A percentile compares a stretch with the other conserved stretches of the same genome.
Conservation (phyloP, 306 rosid genomes). For the Abrus pulchellus region DNA sequence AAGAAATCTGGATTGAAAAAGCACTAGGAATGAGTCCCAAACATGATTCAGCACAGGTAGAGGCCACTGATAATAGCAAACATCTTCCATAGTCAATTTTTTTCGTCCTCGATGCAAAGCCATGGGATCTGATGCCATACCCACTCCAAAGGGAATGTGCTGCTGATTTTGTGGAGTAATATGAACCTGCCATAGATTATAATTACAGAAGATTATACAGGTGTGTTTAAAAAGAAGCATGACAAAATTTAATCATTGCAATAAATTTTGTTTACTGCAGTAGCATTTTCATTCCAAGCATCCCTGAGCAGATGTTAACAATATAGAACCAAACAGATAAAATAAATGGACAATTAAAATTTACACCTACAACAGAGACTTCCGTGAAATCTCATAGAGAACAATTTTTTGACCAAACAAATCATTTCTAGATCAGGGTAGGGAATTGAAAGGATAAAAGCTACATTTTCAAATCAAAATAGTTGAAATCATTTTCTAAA, state of each 20-base stretch:
- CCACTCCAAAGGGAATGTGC: slow-evolving; percentile 85
- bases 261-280: not conserved
- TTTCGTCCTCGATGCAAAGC: slow-evolving; percentile 94
- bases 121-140: slow-evolving; percentile 97
- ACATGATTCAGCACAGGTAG: slow-evolving; percentile 94
- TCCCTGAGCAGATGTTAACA: slow-evolving; percentile 14
- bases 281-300: slow-evolving; percentile 36
- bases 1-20: slow-evolving; percentile 35
- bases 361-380: too few relatives aligned
- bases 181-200: slow-evolving; percentile 72
- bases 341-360: too few relatives aligned
- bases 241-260: too few relatives aligned
- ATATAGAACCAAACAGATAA: not conserved
- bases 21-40: slow-evolving; percentile 35
- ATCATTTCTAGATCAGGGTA: not conserved
- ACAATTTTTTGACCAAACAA: too few relatives aligned
- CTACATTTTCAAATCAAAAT: slow-evolving; percentile 7
- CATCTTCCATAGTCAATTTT: slow-evolving; percentile 95
- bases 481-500: slow-evolving; percentile 24
- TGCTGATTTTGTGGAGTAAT: slow-evolving; percentile 65
- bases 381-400: too few relatives aligned
- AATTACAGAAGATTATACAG: slow-evolving; percentile 14
- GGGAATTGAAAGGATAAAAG: slow-evolving; percentile 18
- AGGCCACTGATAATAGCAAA: slow-evolving; percentile 94
- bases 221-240: not conserved